These are phyloP conservation scores for Chalciporus sphaerocephalus DNA, from an alignment of 768 basidiomycete species.

Conservation along the genomic window DNA sequence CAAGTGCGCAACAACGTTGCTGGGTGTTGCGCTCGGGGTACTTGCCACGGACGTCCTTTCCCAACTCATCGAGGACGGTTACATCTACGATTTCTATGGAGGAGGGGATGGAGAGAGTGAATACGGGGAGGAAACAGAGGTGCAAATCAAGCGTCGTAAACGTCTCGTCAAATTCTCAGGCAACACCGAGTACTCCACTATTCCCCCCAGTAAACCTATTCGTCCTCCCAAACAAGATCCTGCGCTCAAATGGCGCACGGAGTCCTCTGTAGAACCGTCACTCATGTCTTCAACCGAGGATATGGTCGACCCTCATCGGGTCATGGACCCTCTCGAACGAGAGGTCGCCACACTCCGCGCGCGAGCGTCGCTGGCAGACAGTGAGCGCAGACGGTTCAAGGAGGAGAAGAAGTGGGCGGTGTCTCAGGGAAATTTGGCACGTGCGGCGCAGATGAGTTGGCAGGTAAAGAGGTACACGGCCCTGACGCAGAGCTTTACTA, in stretches of 20 bases:
- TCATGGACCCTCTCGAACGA: slow-evolving; percentile 63
- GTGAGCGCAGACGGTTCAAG: slow-evolving; percentile 74
- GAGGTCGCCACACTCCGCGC: slow-evolving; percentile 73
- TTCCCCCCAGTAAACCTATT: slow-evolving; percentile 17
- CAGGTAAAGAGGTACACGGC: slow-evolving; percentile 78
- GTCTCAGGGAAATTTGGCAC: slow-evolving; percentile 69
- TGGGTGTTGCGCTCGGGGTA: slow-evolving; percentile 67
- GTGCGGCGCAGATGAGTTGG: slow-evolving; percentile 78
- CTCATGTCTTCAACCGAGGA: slow-evolving; percentile 66
- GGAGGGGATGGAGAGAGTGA: slow-evolving; percentile 22
- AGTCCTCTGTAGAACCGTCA: slow-evolving; percentile 44
- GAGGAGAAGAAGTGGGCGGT: slow-evolving; percentile 87
- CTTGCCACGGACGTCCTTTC: slow-evolving; percentile 69
- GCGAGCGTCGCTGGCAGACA: slow-evolving; percentile 76
- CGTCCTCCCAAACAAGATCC: slow-evolving; percentile 30
- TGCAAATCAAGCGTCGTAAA: slow-evolving; percentile 31
- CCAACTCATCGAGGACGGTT: slow-evolving; percentile 54
- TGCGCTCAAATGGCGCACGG: slow-evolving; percentile 31
- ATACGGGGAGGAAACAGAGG: slow-evolving; percentile 4
- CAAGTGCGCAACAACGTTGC: slow-evolving; percentile 53
- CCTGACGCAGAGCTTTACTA: slow-evolving; percentile 74
- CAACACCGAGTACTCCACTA: slow-evolving; percentile 33
- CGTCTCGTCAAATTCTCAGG: slow-evolving; percentile 46
- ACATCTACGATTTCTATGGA: slow-evolving; percentile 27
- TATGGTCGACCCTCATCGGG: slow-evolving; percentile 52